Evolutionary conservation across 192 early-diverging fungal species (phyloP).

Genomic region (Funneliformis geosporum): DNA sequence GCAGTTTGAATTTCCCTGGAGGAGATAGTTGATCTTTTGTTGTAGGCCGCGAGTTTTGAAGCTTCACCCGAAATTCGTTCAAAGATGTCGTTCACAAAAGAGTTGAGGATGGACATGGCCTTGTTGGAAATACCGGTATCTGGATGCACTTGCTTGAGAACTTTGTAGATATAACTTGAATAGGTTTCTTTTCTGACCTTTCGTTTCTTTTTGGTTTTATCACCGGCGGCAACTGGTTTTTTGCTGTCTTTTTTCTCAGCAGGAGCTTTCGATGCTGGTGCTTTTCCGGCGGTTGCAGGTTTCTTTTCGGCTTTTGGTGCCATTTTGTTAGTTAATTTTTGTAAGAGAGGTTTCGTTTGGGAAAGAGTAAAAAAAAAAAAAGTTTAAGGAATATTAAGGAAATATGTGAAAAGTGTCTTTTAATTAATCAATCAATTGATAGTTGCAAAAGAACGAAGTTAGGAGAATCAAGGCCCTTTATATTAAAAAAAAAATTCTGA

Average conservation of each 20-base stretch:
- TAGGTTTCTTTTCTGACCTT: slow-evolving; percentile 83
- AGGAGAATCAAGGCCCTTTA: not conserved
- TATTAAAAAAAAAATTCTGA: not conserved
- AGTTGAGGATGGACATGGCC: slow-evolving; percentile 94
- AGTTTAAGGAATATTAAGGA: not conserved
- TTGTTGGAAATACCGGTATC: slow-evolving; percentile 97
- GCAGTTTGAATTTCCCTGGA: slow-evolving; percentile 94
- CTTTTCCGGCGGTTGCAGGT: slow-evolving; percentile 51
- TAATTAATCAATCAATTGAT: not conserved
- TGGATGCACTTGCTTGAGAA: slow-evolving; percentile 96
- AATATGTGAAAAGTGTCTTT: not conserved
- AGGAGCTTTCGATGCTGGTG: slow-evolving; percentile 62
- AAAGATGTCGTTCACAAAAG: slow-evolving; percentile 97
- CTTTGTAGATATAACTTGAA: slow-evolving; percentile 96
- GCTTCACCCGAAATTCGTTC: slow-evolving; percentile 88
- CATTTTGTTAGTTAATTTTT: slow-evolving; percentile 36
- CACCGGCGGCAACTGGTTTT: slow-evolving; percentile 49
- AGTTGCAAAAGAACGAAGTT: not conserved
- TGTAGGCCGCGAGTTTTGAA: slow-evolving; percentile 86
- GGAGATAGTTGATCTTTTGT: slow-evolving; percentile 95
- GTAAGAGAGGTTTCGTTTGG: not conserved
- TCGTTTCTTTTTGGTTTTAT: slow-evolving; percentile 68
- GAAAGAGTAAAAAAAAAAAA: not conserved
- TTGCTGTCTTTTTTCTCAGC: slow-evolving; percentile 60
- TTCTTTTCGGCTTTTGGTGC: slow-evolving; percentile 51